These are phyloP conservation scores for Alloascoidea hylecoeti DNA, from an alignment of 805 yeast genomes.

Conservation along the genomic window DNA sequence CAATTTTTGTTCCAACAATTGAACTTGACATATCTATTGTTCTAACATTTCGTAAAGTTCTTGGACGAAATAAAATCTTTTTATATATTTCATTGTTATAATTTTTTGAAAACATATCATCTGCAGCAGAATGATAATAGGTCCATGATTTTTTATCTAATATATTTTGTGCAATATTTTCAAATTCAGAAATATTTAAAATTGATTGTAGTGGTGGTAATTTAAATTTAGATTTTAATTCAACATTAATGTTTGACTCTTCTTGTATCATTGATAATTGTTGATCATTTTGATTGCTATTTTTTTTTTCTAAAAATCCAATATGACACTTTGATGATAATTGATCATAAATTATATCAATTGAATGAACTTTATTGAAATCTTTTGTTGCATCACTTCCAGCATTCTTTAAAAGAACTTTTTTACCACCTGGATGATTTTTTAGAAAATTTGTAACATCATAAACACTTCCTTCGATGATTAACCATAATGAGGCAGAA, in stretches of 20 bases:
- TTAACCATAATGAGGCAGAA: constrained; percentile 47
- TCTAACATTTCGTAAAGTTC: constrained; percentile 66
- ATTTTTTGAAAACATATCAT: constrained; percentile 81
- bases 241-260: constrained; percentile 21
- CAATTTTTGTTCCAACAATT: constrained; percentile 56
- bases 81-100: constrained; percentile 89
- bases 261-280: constrained; percentile 16
- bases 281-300: constrained; percentile 6
- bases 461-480: constrained; percentile 69
- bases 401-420: constrained; percentile 28
- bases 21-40: constrained; percentile 54
- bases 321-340: too few species aligned
- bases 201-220: constrained; percentile 62
- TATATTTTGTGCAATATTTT: constrained; percentile 67
- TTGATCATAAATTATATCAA: constrained; percentile 8
- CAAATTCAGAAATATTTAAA: constrained; percentile 76
- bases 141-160: constrained; percentile 81
- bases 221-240: constrained; percentile 13
- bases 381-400: constrained; percentile 33
- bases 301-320: too few species aligned
- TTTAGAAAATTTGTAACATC: constrained; percentile 57
- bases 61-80: constrained; percentile 77
- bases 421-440: constrained; percentile 47
- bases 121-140: constrained; percentile 86
- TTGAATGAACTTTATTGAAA: constrained; percentile 13